Evolutionary conservation across 768 basidiomycete species (phyloP).

Genomic region (Erythrobasidium yunnanense): DNA sequence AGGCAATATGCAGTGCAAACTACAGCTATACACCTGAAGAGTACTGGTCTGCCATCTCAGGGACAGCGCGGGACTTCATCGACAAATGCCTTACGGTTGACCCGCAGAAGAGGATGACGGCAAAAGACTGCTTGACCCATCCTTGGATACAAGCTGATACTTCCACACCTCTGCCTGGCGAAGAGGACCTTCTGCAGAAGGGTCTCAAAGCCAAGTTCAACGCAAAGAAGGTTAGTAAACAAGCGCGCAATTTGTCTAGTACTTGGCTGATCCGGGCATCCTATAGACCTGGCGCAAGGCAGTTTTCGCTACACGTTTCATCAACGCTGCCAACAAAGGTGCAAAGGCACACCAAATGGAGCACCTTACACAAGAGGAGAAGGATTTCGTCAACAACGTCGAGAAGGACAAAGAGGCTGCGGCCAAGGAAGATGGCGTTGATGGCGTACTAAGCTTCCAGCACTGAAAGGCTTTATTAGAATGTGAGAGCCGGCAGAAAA

Average conservation of each 20-base stretch:
- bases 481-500: neutral
- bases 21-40: slow-evolving; percentile 76
- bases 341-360: slow-evolving; percentile 16
- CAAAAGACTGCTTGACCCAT: slow-evolving; percentile 61
- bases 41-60: slow-evolving; percentile 77
- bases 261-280: neutral
- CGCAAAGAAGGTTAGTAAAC: slow-evolving; percentile 1
- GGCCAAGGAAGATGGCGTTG: slow-evolving; percentile 20
- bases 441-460: neutral
- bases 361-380: slow-evolving; percentile 21
- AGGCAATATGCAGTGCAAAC: slow-evolving; percentile 85
- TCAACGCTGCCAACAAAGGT: slow-evolving; percentile 14
- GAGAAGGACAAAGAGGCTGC: slow-evolving; percentile 31
- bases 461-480: neutral
- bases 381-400: slow-evolving; percentile 6
- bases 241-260: neutral
- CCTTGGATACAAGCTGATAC: slow-evolving; percentile 66
- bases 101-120: slow-evolving; percentile 66
- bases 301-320: slow-evolving; percentile 23
- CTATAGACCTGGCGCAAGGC: slow-evolving; percentile 23
- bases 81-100: slow-evolving; percentile 71
- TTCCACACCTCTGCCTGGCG: slow-evolving; percentile 47
- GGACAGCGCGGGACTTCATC: slow-evolving; percentile 72
- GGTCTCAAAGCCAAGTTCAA: slow-evolving; percentile 26
- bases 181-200: slow-evolving; percentile 22